Percentiles rank a stretch among this genome's conserved stretches.
Evolutionary conservation across 352 stramenopile species (phyloP).

Genomic region (Globisporangium orthogonon): DNA sequence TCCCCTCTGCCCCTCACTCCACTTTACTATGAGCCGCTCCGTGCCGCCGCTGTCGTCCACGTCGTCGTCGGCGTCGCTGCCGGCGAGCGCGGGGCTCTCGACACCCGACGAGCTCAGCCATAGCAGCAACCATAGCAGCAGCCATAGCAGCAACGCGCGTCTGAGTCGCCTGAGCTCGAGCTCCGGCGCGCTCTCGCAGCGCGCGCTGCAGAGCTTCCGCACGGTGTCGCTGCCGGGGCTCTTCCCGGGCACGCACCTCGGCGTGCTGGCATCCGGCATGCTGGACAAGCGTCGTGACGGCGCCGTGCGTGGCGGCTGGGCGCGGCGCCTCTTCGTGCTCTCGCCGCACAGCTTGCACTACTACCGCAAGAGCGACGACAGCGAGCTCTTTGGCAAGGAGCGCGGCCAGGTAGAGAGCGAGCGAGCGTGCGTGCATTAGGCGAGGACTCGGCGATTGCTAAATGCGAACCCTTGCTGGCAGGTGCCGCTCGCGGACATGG

Average conservation of each 20-base stretch:
- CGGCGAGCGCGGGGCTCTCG: constrained; percentile 12
- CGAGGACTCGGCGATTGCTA: no score
- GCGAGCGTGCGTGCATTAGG: no score
- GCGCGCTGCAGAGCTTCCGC: constrained; percentile 57
- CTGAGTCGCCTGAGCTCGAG: constrained; percentile 60
- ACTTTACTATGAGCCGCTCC: constrained; percentile 6
- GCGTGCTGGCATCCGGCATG: constrained; percentile 65
- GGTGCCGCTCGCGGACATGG: constrained; percentile 59
- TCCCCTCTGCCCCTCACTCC: background rate
- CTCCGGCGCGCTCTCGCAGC: constrained; percentile 40
- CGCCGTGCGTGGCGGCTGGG: constrained; percentile 76
- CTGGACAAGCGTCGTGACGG: constrained; percentile 82
- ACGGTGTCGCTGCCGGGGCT: constrained; percentile 67
- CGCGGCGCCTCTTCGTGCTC: constrained; percentile 74
- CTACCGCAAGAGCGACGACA: constrained; percentile 77
- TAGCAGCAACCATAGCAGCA: constrained; percentile 4
- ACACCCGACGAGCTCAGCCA: constrained; percentile 13
- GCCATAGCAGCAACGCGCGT: no score
- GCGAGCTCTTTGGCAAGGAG: constrained; percentile 81
- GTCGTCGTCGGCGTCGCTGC: constrained; percentile 33
- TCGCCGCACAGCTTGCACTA: constrained; percentile 80
- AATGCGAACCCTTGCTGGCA: no score
- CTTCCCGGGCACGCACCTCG: constrained; percentile 64
- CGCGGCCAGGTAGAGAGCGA: constrained; percentile 62
- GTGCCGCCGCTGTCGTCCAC: constrained; percentile 17